These are phyloP conservation scores for Ophiostoma ips DNA, from an alignment of 2,329 filamentous ascomycete genomes.

Conservation along the genomic window DNA sequence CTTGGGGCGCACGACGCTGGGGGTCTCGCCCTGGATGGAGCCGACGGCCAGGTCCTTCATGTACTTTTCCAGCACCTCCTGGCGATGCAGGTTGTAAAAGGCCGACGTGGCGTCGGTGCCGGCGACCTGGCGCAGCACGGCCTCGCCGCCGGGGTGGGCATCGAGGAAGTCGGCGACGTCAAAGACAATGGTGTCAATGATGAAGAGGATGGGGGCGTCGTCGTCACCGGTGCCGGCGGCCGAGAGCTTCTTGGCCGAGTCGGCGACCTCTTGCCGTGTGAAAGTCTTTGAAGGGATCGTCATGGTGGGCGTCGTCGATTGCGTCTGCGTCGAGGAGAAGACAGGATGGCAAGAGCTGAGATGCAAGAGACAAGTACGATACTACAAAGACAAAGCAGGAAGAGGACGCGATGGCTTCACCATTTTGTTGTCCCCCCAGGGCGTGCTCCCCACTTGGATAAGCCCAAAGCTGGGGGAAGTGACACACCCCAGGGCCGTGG, in stretches of 20 bases:
- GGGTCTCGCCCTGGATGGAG: constrained; percentile 58
- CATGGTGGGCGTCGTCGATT: constrained; percentile 15
- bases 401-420: too few relatives aligned
- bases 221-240: constrained; percentile 53
- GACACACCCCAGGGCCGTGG: neutral
- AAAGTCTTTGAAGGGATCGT: constrained; percentile 33
- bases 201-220: constrained; percentile 65
- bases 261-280: constrained; percentile 51
- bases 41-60: constrained; percentile 58
- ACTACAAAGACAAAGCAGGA: too few relatives aligned
- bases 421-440: too few relatives aligned
- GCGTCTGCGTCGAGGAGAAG: neutral
- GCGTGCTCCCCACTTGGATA: too few relatives aligned
- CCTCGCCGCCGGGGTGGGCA: constrained; percentile 69
- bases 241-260: constrained; percentile 34
- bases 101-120: constrained; percentile 68
- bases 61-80: constrained; percentile 80
- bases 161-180: constrained; percentile 76
- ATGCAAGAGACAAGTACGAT: neutral
- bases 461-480: too few relatives aligned
- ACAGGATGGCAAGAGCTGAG: neutral
- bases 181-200: constrained; percentile 79
- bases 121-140: constrained; percentile 67
- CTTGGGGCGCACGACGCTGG: constrained; percentile 55
- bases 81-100: constrained; percentile 86